Evolutionary conservation across 2,329 filamentous ascomycete genomes (phyloP), one percentile per base, ranked within the genome.

Genomic region (Botrytis elliptica): DNA sequence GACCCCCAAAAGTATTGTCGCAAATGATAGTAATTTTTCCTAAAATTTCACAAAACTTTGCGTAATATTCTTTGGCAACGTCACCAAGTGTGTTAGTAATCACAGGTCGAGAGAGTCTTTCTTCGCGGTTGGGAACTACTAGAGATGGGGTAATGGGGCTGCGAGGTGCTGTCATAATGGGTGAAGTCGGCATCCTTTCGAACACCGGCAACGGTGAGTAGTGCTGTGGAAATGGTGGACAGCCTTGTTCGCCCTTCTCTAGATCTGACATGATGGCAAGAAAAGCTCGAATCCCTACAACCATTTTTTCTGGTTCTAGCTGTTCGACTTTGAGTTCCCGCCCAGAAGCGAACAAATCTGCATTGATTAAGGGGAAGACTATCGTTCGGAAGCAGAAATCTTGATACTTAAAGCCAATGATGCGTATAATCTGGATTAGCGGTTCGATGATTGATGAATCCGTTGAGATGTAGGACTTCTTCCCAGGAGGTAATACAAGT

Each of bases 11-110:
- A 0, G 95, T 93, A 79, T 97, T 96, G 82, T 99, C 96, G 82
- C 96, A 99, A 49, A 98, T 91, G 63, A 98, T 92, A 3, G 95
- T 97, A 73, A 99, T 97, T 81, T 97, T 97, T 40, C 95, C 96
- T 12, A 99, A 85, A 38, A 99, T 95, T 81, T 97, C 94, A 81
- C 95, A 98, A 78, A 99, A 99, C 70, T 92, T 92, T 71, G 91
- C 86, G 82, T 98, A 98, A 80, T 94, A 96, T 62, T 96, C 93
- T 79, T 91, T 92, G 0, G 93, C 91, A 36, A 90, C 89, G 55
- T 97, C 94, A 69, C 89, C 91, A 70, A 98, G 86, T 33, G 87
- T 85, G 66, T 86, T 86, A 1, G 86, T 85, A n/a, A 87, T 82
- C 4, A 92, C 89, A 3, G 90, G 90, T 7, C 86, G 86, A 67